Conservation (phyloP, 2,329 filamentous ascomycete genomes). For the Fusarium vanettenii region DNA sequence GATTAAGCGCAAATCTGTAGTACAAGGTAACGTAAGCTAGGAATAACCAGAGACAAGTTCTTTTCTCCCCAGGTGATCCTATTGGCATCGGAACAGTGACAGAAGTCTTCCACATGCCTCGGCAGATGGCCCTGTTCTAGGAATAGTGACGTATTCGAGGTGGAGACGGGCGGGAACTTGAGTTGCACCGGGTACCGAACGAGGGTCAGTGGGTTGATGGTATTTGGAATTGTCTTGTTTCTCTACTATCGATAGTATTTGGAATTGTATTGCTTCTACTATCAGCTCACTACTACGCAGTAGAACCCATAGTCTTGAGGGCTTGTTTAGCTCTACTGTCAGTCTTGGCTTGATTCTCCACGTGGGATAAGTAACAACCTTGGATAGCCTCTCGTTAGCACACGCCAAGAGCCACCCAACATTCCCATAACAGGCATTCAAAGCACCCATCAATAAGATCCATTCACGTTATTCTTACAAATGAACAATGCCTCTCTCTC, state of each 20-base stretch:
- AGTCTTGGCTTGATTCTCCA: not conserved
- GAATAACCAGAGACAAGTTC: not conserved
- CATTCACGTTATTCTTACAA: not conserved
- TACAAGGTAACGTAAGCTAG: not conserved
- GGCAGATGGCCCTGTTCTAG: constrained; percentile 35
- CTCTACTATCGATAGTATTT: not conserved
- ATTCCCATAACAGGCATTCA: not conserved
- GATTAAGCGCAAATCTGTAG: not conserved
- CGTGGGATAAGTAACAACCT: not conserved
- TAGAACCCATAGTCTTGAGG: not conserved
- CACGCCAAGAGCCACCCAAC: not conserved
- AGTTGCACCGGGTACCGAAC: constrained; percentile 39
- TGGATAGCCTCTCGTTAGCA: not conserved
- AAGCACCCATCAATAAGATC: not conserved
- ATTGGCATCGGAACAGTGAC: constrained; percentile 3
- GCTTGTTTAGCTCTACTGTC: not conserved
- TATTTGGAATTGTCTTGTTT: constrained; percentile 23
- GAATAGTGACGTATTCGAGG: constrained; percentile 35
- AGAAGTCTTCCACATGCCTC: constrained; percentile 31
- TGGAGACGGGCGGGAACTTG: constrained; percentile 30
- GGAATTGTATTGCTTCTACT: not conserved
- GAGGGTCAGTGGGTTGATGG: not conserved
- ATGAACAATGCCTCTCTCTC: not conserved
- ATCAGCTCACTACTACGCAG: not conserved
- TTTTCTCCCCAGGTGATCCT: not conserved